A percentile compares a stretch with the other conserved stretches of the same genome.
Conservation (phyloP, 2,329 filamentous ascomycete species). For the Cercospora sp. region DNA sequence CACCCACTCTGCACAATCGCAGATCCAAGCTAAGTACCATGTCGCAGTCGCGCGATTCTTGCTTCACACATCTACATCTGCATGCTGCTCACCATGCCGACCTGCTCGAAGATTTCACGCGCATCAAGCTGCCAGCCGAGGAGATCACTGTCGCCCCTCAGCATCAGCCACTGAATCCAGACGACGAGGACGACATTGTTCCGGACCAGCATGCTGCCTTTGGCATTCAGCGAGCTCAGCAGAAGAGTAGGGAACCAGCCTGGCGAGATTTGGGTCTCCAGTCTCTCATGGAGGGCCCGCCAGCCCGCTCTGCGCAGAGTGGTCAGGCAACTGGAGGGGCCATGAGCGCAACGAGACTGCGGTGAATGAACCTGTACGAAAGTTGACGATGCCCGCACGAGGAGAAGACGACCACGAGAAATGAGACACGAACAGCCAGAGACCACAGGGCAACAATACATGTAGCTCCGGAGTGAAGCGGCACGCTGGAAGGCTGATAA, state of each 20-base stretch:
- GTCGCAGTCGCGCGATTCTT: constrained; percentile 65
- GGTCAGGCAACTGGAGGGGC: constrained; percentile 23
- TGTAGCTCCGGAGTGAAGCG: background rate
- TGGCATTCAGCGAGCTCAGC: constrained; percentile 78
- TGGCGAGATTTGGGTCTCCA: constrained; percentile 79
- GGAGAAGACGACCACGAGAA: background rate
- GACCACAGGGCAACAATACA: background rate
- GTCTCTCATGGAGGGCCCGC: constrained; percentile 67
- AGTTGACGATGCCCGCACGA: background rate
- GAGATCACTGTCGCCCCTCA: constrained; percentile 80
- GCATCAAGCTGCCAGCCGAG: constrained; percentile 53
- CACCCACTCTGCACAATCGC: background rate
- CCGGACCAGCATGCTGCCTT: constrained; percentile 87
- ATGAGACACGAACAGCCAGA: background rate
- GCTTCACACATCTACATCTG: constrained; percentile 75
- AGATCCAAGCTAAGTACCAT: constrained; percentile 9
- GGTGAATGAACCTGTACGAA: background rate
- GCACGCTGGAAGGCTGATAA: background rate
- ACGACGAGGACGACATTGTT: constrained; percentile 83
- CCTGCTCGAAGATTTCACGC: constrained; percentile 65
- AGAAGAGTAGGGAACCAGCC: constrained; percentile 67
- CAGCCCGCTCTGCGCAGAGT: constrained; percentile 24
- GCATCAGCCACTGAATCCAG: constrained; percentile 79
- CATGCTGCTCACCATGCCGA: constrained; percentile 70
- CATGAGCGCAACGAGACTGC: constrained; percentile 4